phyloP scores from a whole-genome alignment of 306 rosid genomes.

The Citrullus colocynthis region DNA sequence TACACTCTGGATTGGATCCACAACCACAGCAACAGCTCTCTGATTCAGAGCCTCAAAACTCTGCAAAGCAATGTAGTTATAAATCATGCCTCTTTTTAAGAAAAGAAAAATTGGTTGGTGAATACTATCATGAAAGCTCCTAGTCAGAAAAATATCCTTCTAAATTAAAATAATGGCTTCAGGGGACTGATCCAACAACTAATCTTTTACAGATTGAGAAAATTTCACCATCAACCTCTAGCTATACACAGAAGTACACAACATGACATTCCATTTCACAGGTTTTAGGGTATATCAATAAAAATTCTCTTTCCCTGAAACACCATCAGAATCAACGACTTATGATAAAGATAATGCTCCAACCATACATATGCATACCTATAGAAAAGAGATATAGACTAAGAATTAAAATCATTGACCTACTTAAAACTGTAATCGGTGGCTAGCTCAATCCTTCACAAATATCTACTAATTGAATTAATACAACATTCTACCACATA shows the following conservation, averaged over 20 bases:
- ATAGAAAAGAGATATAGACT: neutral
- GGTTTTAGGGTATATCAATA: neutral
- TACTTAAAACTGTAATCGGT: neutral
- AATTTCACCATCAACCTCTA: no score
- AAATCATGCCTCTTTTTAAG: neutral
- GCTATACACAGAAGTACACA: neutral
- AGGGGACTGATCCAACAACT: neutral
- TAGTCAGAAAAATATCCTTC: neutral
- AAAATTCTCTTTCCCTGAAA: neutral
- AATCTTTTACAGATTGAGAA: neutral
- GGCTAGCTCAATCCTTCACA: neutral
- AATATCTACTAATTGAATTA: neutral
- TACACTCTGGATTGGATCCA: slow-evolving; percentile 90
- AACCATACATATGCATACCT: no score
- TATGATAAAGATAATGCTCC: neutral
- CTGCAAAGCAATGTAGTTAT: slow-evolving; percentile 17
- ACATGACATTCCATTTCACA: neutral
- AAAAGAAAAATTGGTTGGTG: neutral
- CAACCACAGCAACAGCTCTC: slow-evolving; percentile 90
- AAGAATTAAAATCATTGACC: no score
- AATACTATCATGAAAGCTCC: neutral
- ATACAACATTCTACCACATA: neutral
- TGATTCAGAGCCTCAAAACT: slow-evolving; percentile 91
- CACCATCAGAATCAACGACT: neutral
- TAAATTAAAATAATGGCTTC: neutral